Evolutionary conservation across 805 yeast genomes (phyloP).

Genomic region (Wilhelminamyces savonicus): DNA sequence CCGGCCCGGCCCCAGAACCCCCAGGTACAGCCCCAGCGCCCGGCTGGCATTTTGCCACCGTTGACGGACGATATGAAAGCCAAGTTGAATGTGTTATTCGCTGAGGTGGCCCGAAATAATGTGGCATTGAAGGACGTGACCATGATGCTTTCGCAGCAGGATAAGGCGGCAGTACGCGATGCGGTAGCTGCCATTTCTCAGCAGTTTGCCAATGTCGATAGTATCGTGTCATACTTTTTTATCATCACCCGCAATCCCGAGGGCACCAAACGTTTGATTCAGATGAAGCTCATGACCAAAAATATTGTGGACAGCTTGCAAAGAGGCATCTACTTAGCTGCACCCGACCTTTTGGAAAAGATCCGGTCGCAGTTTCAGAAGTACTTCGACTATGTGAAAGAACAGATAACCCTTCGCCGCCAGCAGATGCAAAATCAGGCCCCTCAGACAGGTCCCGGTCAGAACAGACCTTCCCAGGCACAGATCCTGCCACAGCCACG

Average conservation of each 20-base stretch:
- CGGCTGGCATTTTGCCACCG: constrained; percentile 21
- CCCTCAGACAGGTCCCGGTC: constrained; percentile 3
- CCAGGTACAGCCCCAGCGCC: constrained; percentile 1
- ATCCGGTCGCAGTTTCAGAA: constrained; percentile 67
- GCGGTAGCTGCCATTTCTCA: constrained; percentile 50
- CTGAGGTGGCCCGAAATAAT: constrained; percentile 64
- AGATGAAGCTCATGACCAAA: constrained; percentile 71
- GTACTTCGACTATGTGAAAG: constrained; percentile 69
- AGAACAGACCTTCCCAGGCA: constrained; percentile 1
- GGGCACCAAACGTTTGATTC: constrained; percentile 71
- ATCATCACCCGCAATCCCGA: constrained; percentile 68
- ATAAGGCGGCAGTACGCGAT: constrained; percentile 54
- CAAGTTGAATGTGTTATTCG: constrained; percentile 55
- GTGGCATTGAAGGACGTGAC: constrained; percentile 65
- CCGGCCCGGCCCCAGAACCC: constrained; percentile 10
- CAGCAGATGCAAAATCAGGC: constrained; percentile 10
- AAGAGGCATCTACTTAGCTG: constrained; percentile 60
- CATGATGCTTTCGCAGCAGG: constrained; percentile 51
- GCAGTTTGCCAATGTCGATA: constrained; percentile 63
- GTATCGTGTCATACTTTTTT: constrained; percentile 71
- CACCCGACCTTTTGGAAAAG: constrained; percentile 65
- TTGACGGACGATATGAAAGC: constrained; percentile 57
- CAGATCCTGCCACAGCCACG: constrained; percentile 5
- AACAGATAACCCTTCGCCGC: constrained; percentile 40
- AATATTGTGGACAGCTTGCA: constrained; percentile 67